These are phyloP conservation scores for Metrosideros polymorpha DNA, from an alignment of 441 rosid genomes.

Conservation along the genomic window DNA sequence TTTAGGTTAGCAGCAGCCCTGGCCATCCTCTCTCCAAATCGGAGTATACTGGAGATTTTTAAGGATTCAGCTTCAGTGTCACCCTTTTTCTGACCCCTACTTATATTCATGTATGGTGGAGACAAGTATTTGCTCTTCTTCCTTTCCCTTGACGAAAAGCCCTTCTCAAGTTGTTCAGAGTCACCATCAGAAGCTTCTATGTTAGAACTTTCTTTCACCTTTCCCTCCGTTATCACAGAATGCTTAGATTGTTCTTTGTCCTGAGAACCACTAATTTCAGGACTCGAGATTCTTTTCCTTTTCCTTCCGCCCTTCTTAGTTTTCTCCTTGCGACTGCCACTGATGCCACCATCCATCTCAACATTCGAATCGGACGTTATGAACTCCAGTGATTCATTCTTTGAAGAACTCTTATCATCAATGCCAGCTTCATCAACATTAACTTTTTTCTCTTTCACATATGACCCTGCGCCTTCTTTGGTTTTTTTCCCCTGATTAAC, in stretches of 20 bases:
- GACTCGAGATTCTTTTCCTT: constrained; percentile 6
- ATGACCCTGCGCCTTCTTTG: background rate
- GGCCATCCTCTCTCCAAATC: constrained; percentile 17
- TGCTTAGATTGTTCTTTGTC: constrained; percentile 7
- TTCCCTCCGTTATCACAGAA: background rate
- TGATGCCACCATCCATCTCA: constrained; percentile 2
- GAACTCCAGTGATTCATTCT: background rate
- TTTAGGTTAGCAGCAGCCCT: constrained; percentile 14
- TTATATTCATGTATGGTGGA: constrained; percentile 53
- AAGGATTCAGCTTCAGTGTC: constrained; percentile 29
- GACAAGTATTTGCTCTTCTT: constrained; percentile 85
- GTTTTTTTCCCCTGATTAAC: background rate
- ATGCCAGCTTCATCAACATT: background rate
- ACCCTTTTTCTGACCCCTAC: constrained; percentile 22
- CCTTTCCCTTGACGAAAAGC: constrained; percentile 43
- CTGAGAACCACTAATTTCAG: background rate
- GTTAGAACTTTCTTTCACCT: constrained; percentile 4
- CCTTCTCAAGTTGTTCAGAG: constrained; percentile 15
- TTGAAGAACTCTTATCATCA: constrained; percentile 5
- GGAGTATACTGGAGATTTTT: constrained; percentile 19
- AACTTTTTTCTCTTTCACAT: constrained; percentile 21
- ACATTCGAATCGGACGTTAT: background rate
- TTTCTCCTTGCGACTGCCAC: constrained; percentile 15
- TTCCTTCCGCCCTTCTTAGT: constrained; percentile 12
- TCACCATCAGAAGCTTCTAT: background rate